Base-by-base conservation (phyloP, 2,329 filamentous ascomycete species). In the Arthroderma sp. region DNA sequence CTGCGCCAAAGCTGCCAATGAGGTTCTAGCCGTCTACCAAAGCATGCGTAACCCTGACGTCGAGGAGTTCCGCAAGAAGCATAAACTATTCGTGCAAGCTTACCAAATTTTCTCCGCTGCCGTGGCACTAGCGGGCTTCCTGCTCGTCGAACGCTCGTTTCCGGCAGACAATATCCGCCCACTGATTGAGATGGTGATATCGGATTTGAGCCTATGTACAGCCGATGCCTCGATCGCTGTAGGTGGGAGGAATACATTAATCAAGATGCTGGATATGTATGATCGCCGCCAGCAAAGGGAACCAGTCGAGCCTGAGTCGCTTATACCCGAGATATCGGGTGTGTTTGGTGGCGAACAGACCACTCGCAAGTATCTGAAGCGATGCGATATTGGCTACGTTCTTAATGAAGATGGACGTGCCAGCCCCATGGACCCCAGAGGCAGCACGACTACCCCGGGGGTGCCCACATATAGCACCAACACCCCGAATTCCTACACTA, bases 21-120 rank as follows among this genome's bases (percentile, higher is more conserved):
- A 66, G 17, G 61, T 65, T 15, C 55, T 67, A 8, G 56, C 60
- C 8, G 62, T 62, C 2, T 67, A 67, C 56, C 56, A 61, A 13
- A 58, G 56, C 28, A 61, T 67, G 56, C 64, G 65, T 15, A 60
- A 61, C 38, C 51, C 56, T 15, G 58, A 64, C 49, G 56, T 61
- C 3, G 58, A 61, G 8, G 55, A 59, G 19, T 64, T 67, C 39
- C 56, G 60, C 33, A 56, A 56, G 25, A 62, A 63, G 9, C 65
- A 62, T 49, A 63, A 64, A 49, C 65, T 65, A 51, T 59, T 61
- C 19, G 56, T 63, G n/a, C 65, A 66, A 49, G 62, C 59, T 17
- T 67, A 67, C 53, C 64, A 67, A 44, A 58, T 62, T 3, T 67
- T 64, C 56, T 66, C 65, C 8, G 65, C 64, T 19, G 65, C 65